Evolutionary conservation across 2,329 filamentous ascomycete species (phyloP).

Genomic region (Fusarium camptoceras): DNA sequence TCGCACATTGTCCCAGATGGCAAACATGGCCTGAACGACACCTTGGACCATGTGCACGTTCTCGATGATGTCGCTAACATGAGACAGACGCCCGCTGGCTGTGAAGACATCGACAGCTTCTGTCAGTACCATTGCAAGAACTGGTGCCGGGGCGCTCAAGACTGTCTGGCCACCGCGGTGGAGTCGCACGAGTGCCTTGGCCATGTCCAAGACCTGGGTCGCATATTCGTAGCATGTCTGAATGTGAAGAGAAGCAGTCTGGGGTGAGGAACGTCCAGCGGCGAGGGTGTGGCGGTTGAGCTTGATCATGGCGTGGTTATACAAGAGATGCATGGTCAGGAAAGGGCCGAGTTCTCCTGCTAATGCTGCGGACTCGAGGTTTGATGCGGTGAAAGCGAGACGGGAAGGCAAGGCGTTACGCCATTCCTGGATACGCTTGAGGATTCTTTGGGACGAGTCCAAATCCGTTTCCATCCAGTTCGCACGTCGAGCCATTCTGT

Average conservation of each 20-base stretch:
- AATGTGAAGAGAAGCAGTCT: conserved; percentile 59
- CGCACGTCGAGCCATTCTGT: conserved; percentile 52
- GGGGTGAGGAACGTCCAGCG: conserved; percentile 52
- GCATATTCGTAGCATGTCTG: conserved; percentile 64
- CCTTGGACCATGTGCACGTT: conserved; percentile 65
- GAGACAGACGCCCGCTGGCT: conserved; percentile 65
- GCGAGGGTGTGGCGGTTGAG: conserved; percentile 70
- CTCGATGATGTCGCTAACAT: conserved; percentile 64
- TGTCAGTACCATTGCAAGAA: conserved; percentile 70
- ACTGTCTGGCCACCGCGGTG: conserved; percentile 49
- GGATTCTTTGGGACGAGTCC: conserved; percentile 58
- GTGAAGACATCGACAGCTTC: conserved; percentile 75
- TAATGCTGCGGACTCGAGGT: conserved; percentile 66
- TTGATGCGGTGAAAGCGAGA: conserved; percentile 66
- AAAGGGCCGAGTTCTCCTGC: conserved; percentile 68
- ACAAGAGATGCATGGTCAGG: conserved; percentile 74
- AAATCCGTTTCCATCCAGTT: conserved; percentile 46
- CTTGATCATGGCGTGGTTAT: conserved; percentile 72
- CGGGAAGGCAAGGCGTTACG: conserved; percentile 64
- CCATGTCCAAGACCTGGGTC: conserved; percentile 62
- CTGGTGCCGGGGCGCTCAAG: conserved; percentile 65
- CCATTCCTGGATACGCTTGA: conserved; percentile 69
- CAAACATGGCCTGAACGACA: conserved; percentile 66
- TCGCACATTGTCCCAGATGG: conserved; percentile 69
- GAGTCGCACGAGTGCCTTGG: conserved; percentile 55